Base-by-base conservation (phyloP, 441 rosid species). In the Corymbia citriodora region DNA sequence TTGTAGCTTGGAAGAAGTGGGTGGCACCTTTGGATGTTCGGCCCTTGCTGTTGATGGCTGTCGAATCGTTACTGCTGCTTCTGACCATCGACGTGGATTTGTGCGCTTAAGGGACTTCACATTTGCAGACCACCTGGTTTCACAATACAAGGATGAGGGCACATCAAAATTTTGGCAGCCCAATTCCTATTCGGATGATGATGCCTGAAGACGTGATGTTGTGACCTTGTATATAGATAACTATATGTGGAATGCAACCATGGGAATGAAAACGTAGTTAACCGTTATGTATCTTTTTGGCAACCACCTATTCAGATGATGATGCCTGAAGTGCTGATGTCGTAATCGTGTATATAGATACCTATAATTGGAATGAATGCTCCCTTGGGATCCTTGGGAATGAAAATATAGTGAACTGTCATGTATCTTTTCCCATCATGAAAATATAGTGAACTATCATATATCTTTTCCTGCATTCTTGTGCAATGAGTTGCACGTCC, bases 131-230 rank as follows among this genome's bases (percentile, higher is more conserved):
- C 36, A 90, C 87, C 96, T 95, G 16, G 88, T 93, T 86, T 70
- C 49, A 25, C 86, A 49, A 25, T 23, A 50, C 33, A 92, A 90
- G 55, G 92, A 87, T n/a, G 92, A 90, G 65, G 90, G 50, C 74
- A 48, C 63, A 89, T 94, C 95, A 17, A 96, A 95, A 90, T 95
- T 95, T 90, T 95, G 98, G 97, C 93, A 87, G 89, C 72, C 92
- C 29, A 91, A 89, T 83, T 89, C 91, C 52, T 86, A 92, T 54
- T 89, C 91, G 33, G 92, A 92, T 74, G 40, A 88, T 14, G 94
- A 93, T 54, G 63, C 87, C 82, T 87, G 89, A 29, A 87, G 92
- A 72, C 53, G n/a, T 63, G 70, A 59, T 59, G 65, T 5, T 29
- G 65, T 57, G 63, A 2, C 63, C 10, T 21, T 55, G 5, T 23